Evolutionary conservation across 257 asterid species (phyloP).

Genomic region (Apocynum venetum): DNA sequence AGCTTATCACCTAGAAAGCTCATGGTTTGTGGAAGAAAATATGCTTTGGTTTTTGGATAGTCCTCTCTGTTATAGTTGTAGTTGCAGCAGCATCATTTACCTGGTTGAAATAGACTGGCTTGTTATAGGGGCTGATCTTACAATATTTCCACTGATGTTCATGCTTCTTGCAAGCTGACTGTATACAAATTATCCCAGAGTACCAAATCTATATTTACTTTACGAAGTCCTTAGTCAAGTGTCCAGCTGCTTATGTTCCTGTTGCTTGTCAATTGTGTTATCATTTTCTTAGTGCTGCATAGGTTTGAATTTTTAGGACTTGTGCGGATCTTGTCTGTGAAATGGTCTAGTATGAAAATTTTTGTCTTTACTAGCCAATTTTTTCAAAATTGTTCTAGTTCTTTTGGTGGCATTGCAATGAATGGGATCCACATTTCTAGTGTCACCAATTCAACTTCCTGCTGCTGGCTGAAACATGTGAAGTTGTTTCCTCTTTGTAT

Average conservation of each 20-base stretch:
- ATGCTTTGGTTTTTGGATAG: background rate
- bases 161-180: background rate
- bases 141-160: background rate
- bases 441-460: background rate
- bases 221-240: background rate
- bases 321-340: background rate
- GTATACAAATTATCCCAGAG: background rate
- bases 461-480: background rate
- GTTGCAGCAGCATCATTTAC: background rate
- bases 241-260: background rate
- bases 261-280: background rate
- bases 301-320: background rate
- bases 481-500: no score
- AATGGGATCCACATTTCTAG: background rate
- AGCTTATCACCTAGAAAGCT: background rate
- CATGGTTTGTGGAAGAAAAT: background rate
- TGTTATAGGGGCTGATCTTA: background rate
- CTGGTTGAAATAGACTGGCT: background rate
- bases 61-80: background rate
- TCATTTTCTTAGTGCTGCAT: background rate
- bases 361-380: background rate
- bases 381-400: background rate
- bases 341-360: background rate
- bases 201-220: background rate
- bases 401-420: background rate